Conservation (phyloP, 768 basidiomycete species). For the Holtermannia corniformis region DNA sequence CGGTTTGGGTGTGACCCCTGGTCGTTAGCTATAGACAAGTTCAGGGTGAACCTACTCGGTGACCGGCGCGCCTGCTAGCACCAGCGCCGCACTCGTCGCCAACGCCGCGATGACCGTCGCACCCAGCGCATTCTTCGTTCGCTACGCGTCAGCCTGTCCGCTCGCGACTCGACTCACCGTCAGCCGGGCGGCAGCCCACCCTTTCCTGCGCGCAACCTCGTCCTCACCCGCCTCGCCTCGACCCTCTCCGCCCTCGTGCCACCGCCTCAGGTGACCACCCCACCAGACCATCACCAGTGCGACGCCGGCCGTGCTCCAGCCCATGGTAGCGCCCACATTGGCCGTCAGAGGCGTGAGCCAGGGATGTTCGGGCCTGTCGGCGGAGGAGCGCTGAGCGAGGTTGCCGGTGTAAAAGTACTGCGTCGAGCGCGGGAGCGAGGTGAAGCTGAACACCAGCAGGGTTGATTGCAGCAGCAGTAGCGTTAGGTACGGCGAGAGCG, state of each 20-base stretch:
- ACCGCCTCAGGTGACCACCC: conserved; percentile 56
- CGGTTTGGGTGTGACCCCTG: conserved; percentile 56
- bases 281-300: conserved; percentile 58
- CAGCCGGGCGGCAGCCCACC: not conserved
- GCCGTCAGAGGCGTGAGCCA: conserved; percentile 60
- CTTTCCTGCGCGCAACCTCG: conserved; percentile 16
- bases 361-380: conserved; percentile 59
- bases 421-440: conserved; percentile 25
- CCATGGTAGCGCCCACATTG: conserved; percentile 52
- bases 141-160: not conserved
- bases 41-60: conserved; percentile 45
- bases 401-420: conserved; percentile 8
- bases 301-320: conserved; percentile 53
- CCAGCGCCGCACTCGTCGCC: not conserved
- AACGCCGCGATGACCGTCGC: conserved; percentile 3
- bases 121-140: conserved; percentile 1
- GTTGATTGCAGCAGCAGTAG: conserved; percentile 21
- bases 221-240: not conserved
- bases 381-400: conserved; percentile 11
- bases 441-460: conserved; percentile 22
- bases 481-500: conserved; percentile 24
- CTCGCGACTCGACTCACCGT: not conserved
- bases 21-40: not conserved
- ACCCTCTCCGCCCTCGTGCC: conserved; percentile 41
- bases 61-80: conserved; percentile 10